These are phyloP conservation scores for Tausonia pullulans DNA, from an alignment of 1,284 basidiomycete species.

Conservation along the genomic window DNA sequence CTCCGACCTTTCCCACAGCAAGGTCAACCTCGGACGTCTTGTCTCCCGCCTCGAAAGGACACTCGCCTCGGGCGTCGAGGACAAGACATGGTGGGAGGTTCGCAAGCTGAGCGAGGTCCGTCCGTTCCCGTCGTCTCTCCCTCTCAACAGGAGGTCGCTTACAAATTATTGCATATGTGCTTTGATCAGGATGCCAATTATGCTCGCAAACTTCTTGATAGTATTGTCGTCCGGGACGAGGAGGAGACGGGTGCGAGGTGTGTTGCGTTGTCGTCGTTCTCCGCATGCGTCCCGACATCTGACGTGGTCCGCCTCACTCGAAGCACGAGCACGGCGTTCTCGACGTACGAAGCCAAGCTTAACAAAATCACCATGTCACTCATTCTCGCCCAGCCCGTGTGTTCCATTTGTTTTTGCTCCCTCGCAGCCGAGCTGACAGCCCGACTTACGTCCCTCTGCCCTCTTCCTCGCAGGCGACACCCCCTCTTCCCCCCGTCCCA, in stretches of 20 bases:
- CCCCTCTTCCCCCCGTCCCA: background rate
- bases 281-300: background rate
- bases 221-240: background rate
- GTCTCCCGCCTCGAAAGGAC: conserved; percentile 4
- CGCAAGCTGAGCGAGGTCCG: conserved; percentile 13
- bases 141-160: too few relatives aligned
- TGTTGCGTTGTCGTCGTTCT: background rate
- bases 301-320: background rate
- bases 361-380: conserved; percentile 15
- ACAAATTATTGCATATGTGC: too few relatives aligned
- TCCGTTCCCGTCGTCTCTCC: background rate
- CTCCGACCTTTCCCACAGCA: background rate
- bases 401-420: background rate
- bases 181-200: conserved; percentile 11
- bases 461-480: background rate
- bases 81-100: conserved; percentile 14
- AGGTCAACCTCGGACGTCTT: conserved; percentile 6
- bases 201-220: conserved; percentile 10
- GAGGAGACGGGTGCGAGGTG: background rate
- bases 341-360: conserved; percentile 9
- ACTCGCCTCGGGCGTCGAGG: background rate
- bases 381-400: conserved; percentile 11
- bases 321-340: conserved; percentile 6
- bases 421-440: background rate
- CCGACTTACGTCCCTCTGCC: background rate